Base-by-base conservation (phyloP, 1,284 basidiomycete genomes). In the Cystobasidiaceae sp. region DNA sequence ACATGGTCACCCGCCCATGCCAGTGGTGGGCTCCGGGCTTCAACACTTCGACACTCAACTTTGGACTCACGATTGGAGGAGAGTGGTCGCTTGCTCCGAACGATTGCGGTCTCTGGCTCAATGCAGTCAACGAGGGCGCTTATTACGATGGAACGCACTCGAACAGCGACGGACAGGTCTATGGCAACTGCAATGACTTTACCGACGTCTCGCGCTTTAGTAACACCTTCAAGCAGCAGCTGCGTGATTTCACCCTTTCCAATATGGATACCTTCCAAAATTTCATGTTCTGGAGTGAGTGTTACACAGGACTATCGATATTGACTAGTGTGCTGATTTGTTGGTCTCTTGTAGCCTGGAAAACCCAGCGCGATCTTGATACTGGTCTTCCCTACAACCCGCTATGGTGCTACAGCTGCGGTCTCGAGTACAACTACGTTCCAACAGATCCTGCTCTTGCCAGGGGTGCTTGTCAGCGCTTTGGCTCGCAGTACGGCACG, bases 211-310 rank as follows among this genome's bases (percentile, higher is more conserved):
- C 45, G 9, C 28, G 21, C 28, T 70, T 61, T 39, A 50, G 48
- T 23, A 59, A 68, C 33, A 33, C 41, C 1, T 63, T 62, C 52
- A 70, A 68, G 46, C 28, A 54, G 17, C 51, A 64, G 43, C 43
- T 70, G 2, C 48, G 56, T 33, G 34, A 39, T 7, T 54, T 70
- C 19, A 62, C 67, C 7, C 44, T 66, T 3, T 48, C 60, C 4
- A 51, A 54, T n/a, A 68, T 70, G 67, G 67, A 68, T 28, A 51
- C 69, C 4, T 67, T 71, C 21, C 67, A 70, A 32, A 86, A 94
- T 77, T 94, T 83, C 79, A 93, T 93, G 83, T 96, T 93, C 83
- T 96, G 93, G 81, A 79, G 56, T 83, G 34, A 50, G 63, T 58
- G 1, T 19, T n/a, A n/a, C n/a, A 3, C 17, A 15, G n/a, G 1